Percentiles rank a stretch among this genome's conserved stretches.
Evolutionary conservation across 208 protist genomes (phyloP).

Genomic region (Acanthamoeba healyi): DNA sequence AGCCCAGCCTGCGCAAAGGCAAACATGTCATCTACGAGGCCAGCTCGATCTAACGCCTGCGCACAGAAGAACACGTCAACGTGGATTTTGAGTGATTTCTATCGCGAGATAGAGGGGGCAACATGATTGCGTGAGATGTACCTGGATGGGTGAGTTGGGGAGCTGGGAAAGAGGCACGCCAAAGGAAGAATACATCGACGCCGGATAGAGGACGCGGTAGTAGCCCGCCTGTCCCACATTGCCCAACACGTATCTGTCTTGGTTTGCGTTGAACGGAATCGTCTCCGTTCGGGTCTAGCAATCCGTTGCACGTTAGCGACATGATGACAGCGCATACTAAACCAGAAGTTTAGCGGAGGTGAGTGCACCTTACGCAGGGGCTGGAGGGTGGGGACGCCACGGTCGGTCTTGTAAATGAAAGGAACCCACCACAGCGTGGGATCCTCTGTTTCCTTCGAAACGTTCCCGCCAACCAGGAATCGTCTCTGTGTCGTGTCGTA

Average conservation of each 20-base stretch:
- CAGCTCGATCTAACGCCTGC: slow-evolving; percentile 6
- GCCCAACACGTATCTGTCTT: slow-evolving; percentile 21
- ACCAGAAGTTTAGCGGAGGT: not conserved
- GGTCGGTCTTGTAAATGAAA: not conserved
- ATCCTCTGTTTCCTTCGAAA: not conserved
- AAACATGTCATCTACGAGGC: slow-evolving; percentile 17
- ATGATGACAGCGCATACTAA: not conserved
- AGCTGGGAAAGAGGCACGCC: not conserved
- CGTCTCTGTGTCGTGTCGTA: not conserved
- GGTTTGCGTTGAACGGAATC: not conserved
- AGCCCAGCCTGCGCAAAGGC: slow-evolving; percentile 54
- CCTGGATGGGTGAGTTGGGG: slow-evolving; percentile 47
- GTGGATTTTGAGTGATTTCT: not conserved
- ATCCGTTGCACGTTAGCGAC: not conserved
- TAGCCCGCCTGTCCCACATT: slow-evolving; percentile 62
- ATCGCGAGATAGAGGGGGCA: not conserved
- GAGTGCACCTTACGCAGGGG: not conserved
- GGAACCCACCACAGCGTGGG: slow-evolving; percentile 27
- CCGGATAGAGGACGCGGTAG: slow-evolving; percentile 54
- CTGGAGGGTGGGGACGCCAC: not conserved
- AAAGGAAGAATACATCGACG: not conserved
- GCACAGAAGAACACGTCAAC: not conserved
- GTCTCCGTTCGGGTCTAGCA: not conserved
- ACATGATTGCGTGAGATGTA: not conserved
- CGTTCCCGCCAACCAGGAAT: not conserved